A percentile compares a stretch with the other conserved stretches of the same genome.
phyloP scores from a whole-genome alignment of 345 rosid species.

The Xanthoceras sorbifolium region DNA sequence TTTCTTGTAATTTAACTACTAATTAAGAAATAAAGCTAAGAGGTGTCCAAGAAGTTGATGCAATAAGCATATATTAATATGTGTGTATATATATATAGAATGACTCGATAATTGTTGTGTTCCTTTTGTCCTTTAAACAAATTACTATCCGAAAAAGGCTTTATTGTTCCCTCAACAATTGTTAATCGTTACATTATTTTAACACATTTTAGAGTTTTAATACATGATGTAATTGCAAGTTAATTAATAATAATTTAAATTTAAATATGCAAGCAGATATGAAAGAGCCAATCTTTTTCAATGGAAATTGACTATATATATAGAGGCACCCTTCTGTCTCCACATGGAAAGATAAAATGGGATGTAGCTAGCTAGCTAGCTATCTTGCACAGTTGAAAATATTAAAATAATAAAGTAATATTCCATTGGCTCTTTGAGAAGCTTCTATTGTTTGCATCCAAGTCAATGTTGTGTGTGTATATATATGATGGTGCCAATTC shows the following conservation, averaged over 20 bases:
- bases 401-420: not conserved
- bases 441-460: constrained; percentile 6
- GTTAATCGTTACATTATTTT: not conserved
- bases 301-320: not conserved
- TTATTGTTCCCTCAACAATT: not conserved
- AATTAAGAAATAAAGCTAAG: constrained; percentile 5
- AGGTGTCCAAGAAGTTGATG: not conserved
- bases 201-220: not conserved
- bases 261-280: not conserved
- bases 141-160: not conserved
- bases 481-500: not conserved
- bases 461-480: not conserved
- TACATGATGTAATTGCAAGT: not conserved
- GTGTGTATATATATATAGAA: not conserved
- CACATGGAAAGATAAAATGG: not conserved
- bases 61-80: not conserved
- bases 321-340: not conserved
- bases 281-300: not conserved
- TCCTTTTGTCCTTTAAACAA: not conserved
- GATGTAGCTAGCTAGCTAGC: not conserved
- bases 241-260: too few species aligned
- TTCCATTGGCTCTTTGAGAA: constrained; percentile 7
- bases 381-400: not conserved
- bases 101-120: constrained; percentile 6
- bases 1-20: not conserved